These are phyloP conservation scores for Lachnum nothofagi DNA, from an alignment of 2,329 filamentous ascomycete species.

Conservation along the genomic window DNA sequence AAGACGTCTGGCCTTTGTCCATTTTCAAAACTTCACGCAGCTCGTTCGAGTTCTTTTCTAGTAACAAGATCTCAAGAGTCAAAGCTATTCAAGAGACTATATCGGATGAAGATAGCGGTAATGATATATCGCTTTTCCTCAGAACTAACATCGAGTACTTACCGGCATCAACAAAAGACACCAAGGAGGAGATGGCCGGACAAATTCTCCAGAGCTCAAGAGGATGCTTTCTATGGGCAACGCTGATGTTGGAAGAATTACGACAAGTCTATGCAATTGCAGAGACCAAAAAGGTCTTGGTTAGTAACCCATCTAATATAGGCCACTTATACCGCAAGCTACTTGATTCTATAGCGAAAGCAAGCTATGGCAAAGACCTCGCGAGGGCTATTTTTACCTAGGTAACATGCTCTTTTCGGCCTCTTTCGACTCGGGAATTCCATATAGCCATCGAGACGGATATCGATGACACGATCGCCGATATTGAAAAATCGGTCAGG, in stretches of 20 bases:
- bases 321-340: slow-evolving; percentile 30
- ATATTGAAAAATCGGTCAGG: slow-evolving; percentile 22
- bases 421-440: slow-evolving; percentile 27
- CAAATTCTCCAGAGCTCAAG: slow-evolving; percentile 35
- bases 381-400: slow-evolving; percentile 29
- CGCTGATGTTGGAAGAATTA: slow-evolving; percentile 33
- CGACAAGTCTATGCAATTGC: slow-evolving; percentile 26
- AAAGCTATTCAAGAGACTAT: too few relatives aligned
- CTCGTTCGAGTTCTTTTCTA: slow-evolving; percentile 8
- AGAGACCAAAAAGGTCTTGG: slow-evolving; percentile 31
- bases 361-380: slow-evolving; percentile 26
- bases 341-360: slow-evolving; percentile 9
- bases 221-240: slow-evolving; percentile 36
- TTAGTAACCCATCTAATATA: slow-evolving; percentile 35
- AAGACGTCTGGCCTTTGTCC: slow-evolving; percentile 13
- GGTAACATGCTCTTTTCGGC: slow-evolving; percentile 24
- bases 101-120: slow-evolving; percentile 17
- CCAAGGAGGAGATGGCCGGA: slow-evolving; percentile 24
- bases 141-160: slow-evolving; percentile 19
- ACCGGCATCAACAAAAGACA: slow-evolving; percentile 15
- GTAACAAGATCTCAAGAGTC: too few relatives aligned
- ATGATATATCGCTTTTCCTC: slow-evolving; percentile 22
- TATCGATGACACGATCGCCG: slow-evolving; percentile 22
- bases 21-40: slow-evolving; percentile 23
- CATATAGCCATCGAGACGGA: slow-evolving; percentile 29